Base-by-base conservation (phyloP, 2,329 filamentous ascomycete genomes). In the Colletotrichum karsti region DNA sequence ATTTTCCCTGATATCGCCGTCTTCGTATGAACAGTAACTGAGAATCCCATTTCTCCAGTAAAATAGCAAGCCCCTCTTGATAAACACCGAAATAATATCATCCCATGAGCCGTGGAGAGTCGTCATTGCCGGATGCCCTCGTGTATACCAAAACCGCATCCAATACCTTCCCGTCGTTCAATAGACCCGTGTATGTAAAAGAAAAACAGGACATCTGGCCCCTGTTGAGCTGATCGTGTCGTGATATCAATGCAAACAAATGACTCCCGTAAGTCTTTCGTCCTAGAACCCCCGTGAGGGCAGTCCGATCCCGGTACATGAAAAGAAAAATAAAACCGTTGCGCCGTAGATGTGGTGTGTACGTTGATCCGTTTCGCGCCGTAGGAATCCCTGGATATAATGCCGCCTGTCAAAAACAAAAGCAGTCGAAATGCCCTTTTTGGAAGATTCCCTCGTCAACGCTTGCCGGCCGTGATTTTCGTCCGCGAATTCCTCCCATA, bases 221-320 rank as follows among this genome's bases (percentile, higher is more conserved):
- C 15, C 39, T 18, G 63, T 22, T 46, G 33, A 18, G 46, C 22
- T 24, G 37, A 24, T 39, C 22, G n/a, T 54, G 44, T 30, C 46
- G 26, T 64, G 30, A 59, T 55, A 46, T 54, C 44, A 50, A 54
- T n/a, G 12, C 39, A 64, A 42, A 15, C 2, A 18, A 35, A 22
- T 35, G 33, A 12, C 10, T 22, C 30, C 42, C 20, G 42, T 48
- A n/a, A 5, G 12, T 41, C 18, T 24, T 37, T 67, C 64, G 64
- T 64, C 60, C 64, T 58, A 57, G 37, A 46, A 46, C 64, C 64
- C 64, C 44, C 41, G 50, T 7, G 12, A 42, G 60, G 60, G 54
- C 53, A 59, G 60, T 59, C 65, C 61, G 39, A 65, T 41, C 30
- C 24, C 22, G 7, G 7, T 44, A 48, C 18, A 26, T 15, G n/a